phyloP scores from a whole-genome alignment of 2,329 filamentous ascomycete species.

The Colletotrichum zoysiae region DNA sequence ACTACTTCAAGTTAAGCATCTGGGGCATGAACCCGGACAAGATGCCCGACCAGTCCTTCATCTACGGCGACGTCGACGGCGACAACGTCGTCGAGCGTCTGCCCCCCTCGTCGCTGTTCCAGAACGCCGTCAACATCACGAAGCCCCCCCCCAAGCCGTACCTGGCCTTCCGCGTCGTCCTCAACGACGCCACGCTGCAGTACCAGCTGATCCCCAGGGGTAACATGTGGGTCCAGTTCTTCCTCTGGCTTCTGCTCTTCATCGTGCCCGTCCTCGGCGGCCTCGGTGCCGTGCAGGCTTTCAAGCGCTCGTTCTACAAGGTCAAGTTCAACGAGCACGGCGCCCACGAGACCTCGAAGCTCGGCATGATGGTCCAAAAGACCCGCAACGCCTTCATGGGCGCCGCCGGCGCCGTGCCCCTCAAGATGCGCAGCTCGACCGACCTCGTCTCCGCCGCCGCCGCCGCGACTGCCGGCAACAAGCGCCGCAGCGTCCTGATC shows the following conservation, averaged over 20 bases:
- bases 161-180: slow-evolving; percentile 65
- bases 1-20: slow-evolving; percentile 71
- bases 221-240: slow-evolving; percentile 64
- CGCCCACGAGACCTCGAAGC: slow-evolving; percentile 60
- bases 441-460: slow-evolving; percentile 44
- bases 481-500: slow-evolving; percentile 71
- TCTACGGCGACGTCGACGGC: slow-evolving; percentile 71
- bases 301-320: slow-evolving; percentile 66
- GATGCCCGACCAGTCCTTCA: slow-evolving; percentile 67
- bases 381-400: slow-evolving; percentile 47
- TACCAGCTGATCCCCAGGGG: slow-evolving; percentile 66
- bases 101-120: slow-evolving; percentile 68
- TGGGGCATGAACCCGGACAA: slow-evolving; percentile 77
- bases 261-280: slow-evolving; percentile 65
- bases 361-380: slow-evolving; percentile 58
- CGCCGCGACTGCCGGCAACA: slow-evolving; percentile 44
- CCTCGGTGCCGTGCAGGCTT: slow-evolving; percentile 63
- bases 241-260: slow-evolving; percentile 65
- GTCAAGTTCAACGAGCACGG: slow-evolving; percentile 54
- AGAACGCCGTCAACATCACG: slow-evolving; percentile 58
- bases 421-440: slow-evolving; percentile 42
- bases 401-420: slow-evolving; percentile 47
- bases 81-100: slow-evolving; percentile 73
- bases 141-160: slow-evolving; percentile 63
- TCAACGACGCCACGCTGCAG: slow-evolving; percentile 67